These are phyloP conservation scores for Calonectria crousiana DNA, from an alignment of 2,329 filamentous ascomycete species.

Conservation along the genomic window DNA sequence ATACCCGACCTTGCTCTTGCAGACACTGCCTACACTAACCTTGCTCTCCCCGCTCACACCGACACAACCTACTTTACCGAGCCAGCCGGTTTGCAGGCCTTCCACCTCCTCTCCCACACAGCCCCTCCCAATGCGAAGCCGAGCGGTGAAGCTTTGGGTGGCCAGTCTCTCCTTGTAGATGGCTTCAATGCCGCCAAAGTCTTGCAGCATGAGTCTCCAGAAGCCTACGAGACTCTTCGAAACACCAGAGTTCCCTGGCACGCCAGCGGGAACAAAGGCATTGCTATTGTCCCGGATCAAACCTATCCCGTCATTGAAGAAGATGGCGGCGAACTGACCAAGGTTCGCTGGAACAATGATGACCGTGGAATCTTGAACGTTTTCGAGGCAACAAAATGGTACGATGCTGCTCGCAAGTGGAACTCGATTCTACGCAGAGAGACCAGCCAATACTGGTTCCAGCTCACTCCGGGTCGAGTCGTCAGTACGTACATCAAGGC, in stretches of 20 bases:
- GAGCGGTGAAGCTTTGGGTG: slow-evolving; percentile 66
- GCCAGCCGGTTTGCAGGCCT: slow-evolving; percentile 89
- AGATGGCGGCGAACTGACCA: slow-evolving; percentile 57
- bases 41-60: slow-evolving; percentile 86
- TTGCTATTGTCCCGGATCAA: slow-evolving; percentile 80
- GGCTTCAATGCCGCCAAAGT: slow-evolving; percentile 80
- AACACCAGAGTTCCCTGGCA: slow-evolving; percentile 77
- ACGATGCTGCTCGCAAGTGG: slow-evolving; percentile 82
- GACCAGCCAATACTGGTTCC: slow-evolving; percentile 81
- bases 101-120: slow-evolving; percentile 85
- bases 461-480: slow-evolving; percentile 82
- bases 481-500: slow-evolving; percentile 69
- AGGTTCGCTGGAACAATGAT: slow-evolving; percentile 93
- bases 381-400: slow-evolving; percentile 71
- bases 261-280: slow-evolving; percentile 89
- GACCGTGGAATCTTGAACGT: slow-evolving; percentile 77
- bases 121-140: slow-evolving; percentile 53
- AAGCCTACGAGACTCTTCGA: slow-evolving; percentile 70
- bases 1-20: slow-evolving; percentile 88
- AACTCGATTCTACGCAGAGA: slow-evolving; percentile 74
- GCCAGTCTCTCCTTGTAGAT: slow-evolving; percentile 86
- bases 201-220: slow-evolving; percentile 65
- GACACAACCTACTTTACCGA: slow-evolving; percentile 98
- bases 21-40: slow-evolving; percentile 91
- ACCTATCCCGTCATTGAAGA: slow-evolving; percentile 80